Evolutionary conservation across 2,329 filamentous ascomycete genomes (phyloP).

Genomic region (Lasiodiplodia hormozganensis): DNA sequence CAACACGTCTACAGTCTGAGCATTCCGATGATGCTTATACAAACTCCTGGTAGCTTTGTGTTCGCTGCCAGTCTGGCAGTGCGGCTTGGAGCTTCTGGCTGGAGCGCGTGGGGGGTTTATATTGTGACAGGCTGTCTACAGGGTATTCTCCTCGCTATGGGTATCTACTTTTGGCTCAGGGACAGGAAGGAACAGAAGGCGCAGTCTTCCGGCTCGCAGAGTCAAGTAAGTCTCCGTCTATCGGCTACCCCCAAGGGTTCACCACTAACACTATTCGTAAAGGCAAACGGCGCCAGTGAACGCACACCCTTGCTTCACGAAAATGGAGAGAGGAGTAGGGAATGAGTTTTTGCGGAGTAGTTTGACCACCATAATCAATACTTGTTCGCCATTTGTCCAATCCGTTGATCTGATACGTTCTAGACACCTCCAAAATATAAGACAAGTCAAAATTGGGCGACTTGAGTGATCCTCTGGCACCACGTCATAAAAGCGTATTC

Average conservation of each 20-base stretch:
- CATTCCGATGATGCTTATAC: constrained; percentile 98
- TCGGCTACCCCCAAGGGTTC: too few relatives aligned
- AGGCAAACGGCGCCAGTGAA: constrained; percentile 13
- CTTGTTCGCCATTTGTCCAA: not conserved
- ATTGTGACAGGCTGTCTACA: constrained; percentile 86
- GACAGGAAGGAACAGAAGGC: constrained; percentile 39
- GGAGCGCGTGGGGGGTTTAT: constrained; percentile 96
- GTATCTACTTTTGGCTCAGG: constrained; percentile 74
- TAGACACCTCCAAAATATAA: not conserved
- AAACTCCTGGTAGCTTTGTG: constrained; percentile 89
- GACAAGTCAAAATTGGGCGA: not conserved
- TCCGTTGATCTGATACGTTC: not conserved
- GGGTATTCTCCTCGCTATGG: constrained; percentile 80
- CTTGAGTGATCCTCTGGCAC: not conserved
- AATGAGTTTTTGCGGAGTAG: not conserved
- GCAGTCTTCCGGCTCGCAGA: not conserved
- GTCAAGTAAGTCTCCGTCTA: not conserved
- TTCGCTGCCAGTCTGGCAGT: constrained; percentile 85
- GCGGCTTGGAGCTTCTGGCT: constrained; percentile 80
- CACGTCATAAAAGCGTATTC: too few relatives aligned
- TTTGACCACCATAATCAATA: not conserved
- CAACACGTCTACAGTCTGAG: constrained; percentile 90
- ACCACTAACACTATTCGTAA: not conserved
- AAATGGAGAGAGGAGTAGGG: not conserved
- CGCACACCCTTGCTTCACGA: constrained; percentile 12